Evolutionary conservation across 1,284 basidiomycete species (phyloP).

Genomic region (Microbotryum saponariae): DNA sequence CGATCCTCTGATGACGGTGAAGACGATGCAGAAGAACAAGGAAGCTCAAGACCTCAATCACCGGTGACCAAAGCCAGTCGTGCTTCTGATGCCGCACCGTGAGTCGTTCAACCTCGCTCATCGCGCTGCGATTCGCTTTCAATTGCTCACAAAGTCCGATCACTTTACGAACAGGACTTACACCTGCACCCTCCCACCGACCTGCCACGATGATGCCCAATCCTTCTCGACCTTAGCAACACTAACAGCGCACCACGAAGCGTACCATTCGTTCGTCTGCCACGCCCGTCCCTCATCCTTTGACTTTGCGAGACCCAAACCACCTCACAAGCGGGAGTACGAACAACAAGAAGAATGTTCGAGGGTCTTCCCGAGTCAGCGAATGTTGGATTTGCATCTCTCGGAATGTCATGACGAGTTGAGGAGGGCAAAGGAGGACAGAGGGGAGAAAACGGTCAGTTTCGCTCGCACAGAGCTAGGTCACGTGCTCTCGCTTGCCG

Average conservation of each 20-base stretch:
- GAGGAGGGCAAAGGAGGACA: slow-evolving; percentile 60
- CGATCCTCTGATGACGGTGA: not conserved
- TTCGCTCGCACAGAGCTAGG: slow-evolving; percentile 23
- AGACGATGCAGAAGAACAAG: too few relatives aligned
- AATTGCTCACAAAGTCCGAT: too few relatives aligned
- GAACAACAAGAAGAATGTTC: slow-evolving; percentile 47
- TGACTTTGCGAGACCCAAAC: slow-evolving; percentile 1
- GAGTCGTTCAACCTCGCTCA: too few relatives aligned
- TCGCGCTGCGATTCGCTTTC: too few relatives aligned
- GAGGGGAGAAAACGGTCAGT: slow-evolving; percentile 81
- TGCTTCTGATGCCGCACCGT: too few relatives aligned
- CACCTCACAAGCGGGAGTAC: not conserved
- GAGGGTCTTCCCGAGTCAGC: slow-evolving; percentile 75
- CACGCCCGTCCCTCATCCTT: slow-evolving; percentile 37
- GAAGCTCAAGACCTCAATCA: too few relatives aligned
- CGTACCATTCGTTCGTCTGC: slow-evolving; percentile 75
- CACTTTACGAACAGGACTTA: not conserved
- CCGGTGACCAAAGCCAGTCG: too few relatives aligned
- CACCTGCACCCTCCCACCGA: slow-evolving; percentile 69
- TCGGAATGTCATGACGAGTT: slow-evolving; percentile 81
- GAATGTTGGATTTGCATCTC: slow-evolving; percentile 71
- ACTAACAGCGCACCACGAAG: slow-evolving; percentile 70
- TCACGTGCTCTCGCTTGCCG: not conserved
- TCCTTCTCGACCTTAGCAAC: slow-evolving; percentile 55
- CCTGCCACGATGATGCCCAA: slow-evolving; percentile 56